These are phyloP conservation scores for Laguncularia racemosa DNA, from an alignment of 345 rosid species.

Conservation along the genomic window DNA sequence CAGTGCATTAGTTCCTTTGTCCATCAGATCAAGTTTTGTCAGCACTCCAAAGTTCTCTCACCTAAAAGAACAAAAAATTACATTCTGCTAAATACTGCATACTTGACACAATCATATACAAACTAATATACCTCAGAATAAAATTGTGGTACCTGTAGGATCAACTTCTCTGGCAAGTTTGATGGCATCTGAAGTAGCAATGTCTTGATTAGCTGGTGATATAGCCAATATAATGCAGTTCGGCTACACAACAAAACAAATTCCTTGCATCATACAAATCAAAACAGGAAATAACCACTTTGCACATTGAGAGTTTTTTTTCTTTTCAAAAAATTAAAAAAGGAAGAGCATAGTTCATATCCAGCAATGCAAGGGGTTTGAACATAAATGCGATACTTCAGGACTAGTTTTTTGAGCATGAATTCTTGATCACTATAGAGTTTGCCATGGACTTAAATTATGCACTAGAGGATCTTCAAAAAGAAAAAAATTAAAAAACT, in stretches of 20 bases:
- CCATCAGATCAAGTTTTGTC: conserved; percentile 99
- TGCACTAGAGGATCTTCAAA: no score
- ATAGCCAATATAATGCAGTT: conserved; percentile 96
- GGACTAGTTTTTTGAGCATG: no score
- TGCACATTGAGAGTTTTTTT: no score
- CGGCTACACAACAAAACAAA: conserved; percentile 56
- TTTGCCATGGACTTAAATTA: no score
- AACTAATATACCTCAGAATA: conserved; percentile 5
- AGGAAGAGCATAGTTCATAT: no score
- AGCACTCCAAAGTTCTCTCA: conserved; percentile 97
- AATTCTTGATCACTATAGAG: no score
- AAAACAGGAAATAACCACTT: not conserved
- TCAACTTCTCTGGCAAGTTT: conserved; percentile 99
- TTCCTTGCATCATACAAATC: conserved; percentile 10
- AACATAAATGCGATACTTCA: no score
- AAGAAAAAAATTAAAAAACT: no score
- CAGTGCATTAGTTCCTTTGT: conserved; percentile 92
- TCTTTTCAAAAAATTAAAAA: no score
- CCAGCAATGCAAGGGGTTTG: no score
- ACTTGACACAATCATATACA: not conserved
- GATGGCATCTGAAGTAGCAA: conserved; percentile 99
- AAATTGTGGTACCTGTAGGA: conserved; percentile 62
- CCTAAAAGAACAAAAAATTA: conserved; percentile 34
- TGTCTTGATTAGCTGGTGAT: conserved; percentile 99
- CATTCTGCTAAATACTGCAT: not conserved